Base-by-base conservation (phyloP, 352 stramenopile genomes). In the Globisporangium sylvaticum region DNA sequence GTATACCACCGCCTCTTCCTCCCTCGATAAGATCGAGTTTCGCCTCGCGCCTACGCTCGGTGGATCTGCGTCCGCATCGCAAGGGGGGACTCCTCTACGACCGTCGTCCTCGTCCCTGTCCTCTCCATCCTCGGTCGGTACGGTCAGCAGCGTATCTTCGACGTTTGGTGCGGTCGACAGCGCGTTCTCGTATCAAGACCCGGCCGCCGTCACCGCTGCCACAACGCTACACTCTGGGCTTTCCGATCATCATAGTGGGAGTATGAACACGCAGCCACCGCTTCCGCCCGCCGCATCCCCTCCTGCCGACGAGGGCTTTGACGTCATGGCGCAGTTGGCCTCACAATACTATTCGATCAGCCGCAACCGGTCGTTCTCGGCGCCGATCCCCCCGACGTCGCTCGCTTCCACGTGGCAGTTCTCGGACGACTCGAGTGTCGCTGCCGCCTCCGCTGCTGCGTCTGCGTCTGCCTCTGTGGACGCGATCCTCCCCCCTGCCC, bases 271-370 rank as follows among this genome's bases (percentile, higher is more conserved):
- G 34, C 42, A n/a, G 29, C 22, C 64, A 20, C 44, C 44, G 31
- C 64, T 42, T 24, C 44, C 42, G 14, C 4, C 34, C 31, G 10
- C 32, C 4, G 20, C 57, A 8, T 24, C 39, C 32, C 20, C 46
- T 3, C 32, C 57, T 22, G 59, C 67, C 53, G 63, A 42, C 24
- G 67, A 74, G 27, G 82, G 87, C 64, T 83, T 93, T 70, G 86
- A 94, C 66, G 82, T 94, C 34, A 92, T 94, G 84, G 83, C 86
- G 54, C 86, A 94, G 69, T 65, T 94, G 37, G 86, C 86, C 42
- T 92, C 82, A 42, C 84, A 92, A 71, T 94, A 94, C 58, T 94
- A 92, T 72, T 77, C 77, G 32, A 72, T 81, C 56, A 87, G 80
- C 48, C 81, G 81, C 58, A 91, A 87, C 70, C 85, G 84, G 34